These are phyloP conservation scores for Medicago arabica DNA, from an alignment of 306 rosid genomes.

Conservation along the genomic window DNA sequence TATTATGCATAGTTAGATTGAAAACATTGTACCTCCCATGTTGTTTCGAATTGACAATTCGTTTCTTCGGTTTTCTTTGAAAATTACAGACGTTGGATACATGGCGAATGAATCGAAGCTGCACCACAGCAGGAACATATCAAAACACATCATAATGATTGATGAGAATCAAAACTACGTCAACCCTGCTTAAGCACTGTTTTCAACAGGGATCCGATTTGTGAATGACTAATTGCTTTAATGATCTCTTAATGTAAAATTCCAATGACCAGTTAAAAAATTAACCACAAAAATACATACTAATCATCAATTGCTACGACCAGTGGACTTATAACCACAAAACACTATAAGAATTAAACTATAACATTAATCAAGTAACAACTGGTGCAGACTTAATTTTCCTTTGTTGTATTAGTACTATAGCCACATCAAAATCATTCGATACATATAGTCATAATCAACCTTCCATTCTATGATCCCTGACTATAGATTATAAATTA, in stretches of 20 bases:
- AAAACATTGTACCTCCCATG: conserved; percentile 50
- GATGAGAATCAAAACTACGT: conserved; percentile 7
- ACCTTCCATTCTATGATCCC: background rate
- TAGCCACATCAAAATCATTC: background rate
- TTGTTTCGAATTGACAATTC: conserved; percentile 41
- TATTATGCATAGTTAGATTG: conserved; percentile 14
- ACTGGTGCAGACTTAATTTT: background rate
- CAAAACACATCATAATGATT: conserved; percentile 33
- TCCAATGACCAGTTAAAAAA: background rate
- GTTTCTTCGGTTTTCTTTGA: conserved; percentile 55
- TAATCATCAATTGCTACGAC: background rate
- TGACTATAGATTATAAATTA: conserved; percentile 5
- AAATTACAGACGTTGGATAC: conserved; percentile 58
- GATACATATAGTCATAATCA: background rate
- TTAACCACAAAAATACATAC: background rate
- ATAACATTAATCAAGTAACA: background rate
- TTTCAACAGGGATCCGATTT: background rate
- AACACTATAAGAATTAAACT: background rate
- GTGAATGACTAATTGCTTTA: background rate
- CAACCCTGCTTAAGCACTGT: background rate
- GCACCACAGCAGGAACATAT: conserved; percentile 10
- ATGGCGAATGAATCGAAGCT: conserved; percentile 80
- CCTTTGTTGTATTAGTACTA: background rate
- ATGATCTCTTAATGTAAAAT: background rate
- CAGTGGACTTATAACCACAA: background rate